Evolutionary conservation across 257 asterid species (phyloP).

Genomic region (Leptodermis oblonga): DNA sequence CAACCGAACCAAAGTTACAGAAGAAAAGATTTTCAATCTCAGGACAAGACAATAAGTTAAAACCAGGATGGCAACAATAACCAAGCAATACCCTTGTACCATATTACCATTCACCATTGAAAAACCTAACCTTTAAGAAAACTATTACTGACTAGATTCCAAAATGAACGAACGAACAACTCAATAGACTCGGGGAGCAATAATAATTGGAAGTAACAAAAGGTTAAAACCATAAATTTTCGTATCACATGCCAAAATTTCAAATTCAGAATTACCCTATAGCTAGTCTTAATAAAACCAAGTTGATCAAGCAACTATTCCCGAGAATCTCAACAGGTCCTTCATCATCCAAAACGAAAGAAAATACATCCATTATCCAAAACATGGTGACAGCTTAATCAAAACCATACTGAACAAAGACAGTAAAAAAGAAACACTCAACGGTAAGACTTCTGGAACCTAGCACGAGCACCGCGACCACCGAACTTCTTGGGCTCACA

Average conservation of each 20-base stretch:
- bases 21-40: background rate
- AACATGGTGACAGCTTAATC: conserved; percentile 7
- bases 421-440: conserved; percentile 17
- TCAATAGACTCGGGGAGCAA: background rate
- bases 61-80: background rate
- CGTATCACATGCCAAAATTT: background rate
- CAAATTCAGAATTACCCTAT: background rate
- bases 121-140: background rate
- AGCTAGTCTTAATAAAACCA: background rate
- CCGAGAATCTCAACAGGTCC: background rate
- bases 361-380: conserved; percentile 6
- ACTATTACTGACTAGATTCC: background rate
- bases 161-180: background rate
- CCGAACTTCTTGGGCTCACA: conserved; percentile 94
- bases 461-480: conserved; percentile 90
- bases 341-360: background rate
- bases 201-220: background rate
- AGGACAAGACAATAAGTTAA: background rate
- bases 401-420: background rate
- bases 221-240: background rate
- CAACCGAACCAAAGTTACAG: background rate
- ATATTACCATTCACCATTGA: background rate
- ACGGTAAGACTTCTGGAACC: conserved; percentile 83
- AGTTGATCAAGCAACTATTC: background rate
- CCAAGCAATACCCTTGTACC: background rate